Conservation (phyloP, 805 yeast genomes). For the Kuraishia hungarica region DNA sequence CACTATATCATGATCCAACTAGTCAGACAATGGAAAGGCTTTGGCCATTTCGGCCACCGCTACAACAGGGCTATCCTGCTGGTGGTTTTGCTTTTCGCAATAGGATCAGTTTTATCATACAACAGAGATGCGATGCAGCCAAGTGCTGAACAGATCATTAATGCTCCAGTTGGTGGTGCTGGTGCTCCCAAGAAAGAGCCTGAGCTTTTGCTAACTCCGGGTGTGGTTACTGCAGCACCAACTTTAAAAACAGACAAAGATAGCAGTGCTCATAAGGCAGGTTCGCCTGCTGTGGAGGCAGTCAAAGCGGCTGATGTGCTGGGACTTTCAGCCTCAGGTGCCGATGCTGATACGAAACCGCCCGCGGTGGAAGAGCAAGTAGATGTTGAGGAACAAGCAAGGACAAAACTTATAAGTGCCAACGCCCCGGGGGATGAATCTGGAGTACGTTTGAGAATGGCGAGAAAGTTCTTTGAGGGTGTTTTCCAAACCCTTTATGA, state of each 20-base stretch:
- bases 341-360: not conserved
- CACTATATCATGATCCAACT: not conserved
- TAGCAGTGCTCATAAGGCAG: too few species aligned
- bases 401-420: constrained; percentile 13
- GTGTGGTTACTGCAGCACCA: not conserved
- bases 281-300: not conserved
- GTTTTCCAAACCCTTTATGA: constrained; percentile 28
- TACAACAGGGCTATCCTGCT: not conserved
- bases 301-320: not conserved
- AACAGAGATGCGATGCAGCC: not conserved
- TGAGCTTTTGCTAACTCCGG: not conserved
- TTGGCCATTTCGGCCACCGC: not conserved
- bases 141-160: not conserved
- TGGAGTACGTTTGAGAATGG: constrained; percentile 23
- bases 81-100: not conserved
- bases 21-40: not conserved
- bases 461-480: constrained; percentile 31
- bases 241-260: not conserved
- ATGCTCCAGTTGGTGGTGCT: not conserved
- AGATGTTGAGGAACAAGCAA: constrained; percentile 6
- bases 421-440: constrained; percentile 21
- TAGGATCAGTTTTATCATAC: not conserved
- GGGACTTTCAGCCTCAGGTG: not conserved
- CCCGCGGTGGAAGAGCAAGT: not conserved
- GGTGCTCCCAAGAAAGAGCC: not conserved